Evolutionary conservation across 805 yeast species (phyloP).

Genomic region (Scheffersomyces lignosus): DNA sequence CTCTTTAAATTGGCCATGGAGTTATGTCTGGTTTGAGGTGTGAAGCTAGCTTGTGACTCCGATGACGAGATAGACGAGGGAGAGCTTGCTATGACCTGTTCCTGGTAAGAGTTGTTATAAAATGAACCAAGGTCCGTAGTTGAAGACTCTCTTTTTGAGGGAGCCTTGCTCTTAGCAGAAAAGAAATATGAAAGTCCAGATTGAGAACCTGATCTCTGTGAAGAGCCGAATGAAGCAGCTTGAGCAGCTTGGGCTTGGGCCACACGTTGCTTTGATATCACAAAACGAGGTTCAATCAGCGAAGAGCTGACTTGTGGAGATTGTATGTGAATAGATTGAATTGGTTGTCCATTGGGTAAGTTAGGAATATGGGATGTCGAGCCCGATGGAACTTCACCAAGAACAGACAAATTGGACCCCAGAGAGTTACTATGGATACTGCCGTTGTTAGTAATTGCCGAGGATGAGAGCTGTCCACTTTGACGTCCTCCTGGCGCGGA

Average conservation of each 20-base stretch:
- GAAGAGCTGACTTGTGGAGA: slow-evolving; percentile 63
- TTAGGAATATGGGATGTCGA: slow-evolving; percentile 43
- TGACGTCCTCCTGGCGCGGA: slow-evolving; percentile 65
- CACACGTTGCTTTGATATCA: slow-evolving; percentile 76
- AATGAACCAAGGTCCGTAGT: slow-evolving; percentile 43
- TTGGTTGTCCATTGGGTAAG: slow-evolving; percentile 56
- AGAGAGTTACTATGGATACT: slow-evolving; percentile 6
- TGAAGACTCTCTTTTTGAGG: slow-evolving; percentile 31
- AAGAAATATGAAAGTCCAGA: slow-evolving; percentile 54
- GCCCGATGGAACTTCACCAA: not conserved
- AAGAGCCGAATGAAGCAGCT: slow-evolving; percentile 32
- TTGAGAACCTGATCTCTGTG: slow-evolving; percentile 42
- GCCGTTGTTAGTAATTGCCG: slow-evolving; percentile 8
- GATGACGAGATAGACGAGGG: slow-evolving; percentile 29
- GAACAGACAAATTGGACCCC: slow-evolving; percentile 1
- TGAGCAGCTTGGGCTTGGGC: slow-evolving; percentile 50
- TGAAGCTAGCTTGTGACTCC: slow-evolving; percentile 26
- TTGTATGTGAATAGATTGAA: slow-evolving; percentile 62
- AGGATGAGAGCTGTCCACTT: slow-evolving; percentile 19
- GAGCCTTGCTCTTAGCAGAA: slow-evolving; percentile 31
- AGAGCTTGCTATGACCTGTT: slow-evolving; percentile 25
- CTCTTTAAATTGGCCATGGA: slow-evolving; percentile 78
- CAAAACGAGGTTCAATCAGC: slow-evolving; percentile 81
- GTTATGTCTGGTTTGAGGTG: slow-evolving; percentile 60
- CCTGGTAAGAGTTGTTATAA: slow-evolving; percentile 38